Evolutionary conservation across 352 stramenopile genomes (phyloP), one percentile per base, ranked within the genome.

Genomic region (Phytopythium vexans): DNA sequence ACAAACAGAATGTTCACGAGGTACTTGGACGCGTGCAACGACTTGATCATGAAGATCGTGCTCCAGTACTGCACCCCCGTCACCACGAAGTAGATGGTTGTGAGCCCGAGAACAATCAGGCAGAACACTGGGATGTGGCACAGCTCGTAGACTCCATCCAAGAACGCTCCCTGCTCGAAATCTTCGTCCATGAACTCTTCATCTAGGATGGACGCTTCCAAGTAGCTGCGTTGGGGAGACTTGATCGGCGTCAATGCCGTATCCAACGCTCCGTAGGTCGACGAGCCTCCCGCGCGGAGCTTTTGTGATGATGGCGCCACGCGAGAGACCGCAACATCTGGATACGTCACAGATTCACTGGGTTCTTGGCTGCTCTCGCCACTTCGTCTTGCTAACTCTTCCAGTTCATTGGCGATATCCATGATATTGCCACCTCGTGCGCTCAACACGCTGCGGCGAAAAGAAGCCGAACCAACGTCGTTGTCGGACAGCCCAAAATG

Each of bases 11-110:
- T 79, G 54, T 94, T 94, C 14, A 94, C 82, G 2, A 93, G 65
- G 56, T 91, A 89, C 66, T 91, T 90, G 60, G 76, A 88, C 33
- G 66, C 77, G 47, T 93, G 72, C 33, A 93, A 74, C 41, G 82
- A 90, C 71, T 91, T 89, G 68, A 89, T 87, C 75, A 92, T 90
- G 58, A 89, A 94, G 61, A 92, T 91, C 3, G 83, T 94, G 58
- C 75, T 89, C 83, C 83, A 94, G 66, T 90, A 94, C 60, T 94
- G 83, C 48, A 94, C 82, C 39, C 81, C 81, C 37, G 83, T 92
- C 52, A 94, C 83, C 39, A 94, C 83, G 50, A 94, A 94, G 71
- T 92, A 94, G 15, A 94, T 79, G 11, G 81, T 84, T 41, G 79
- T 88, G 44, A 94, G 67, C 0, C 81, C 83, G 14, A 80, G 75